Evolutionary conservation across 2,329 filamentous ascomycete genomes (phyloP), one percentile per base, ranked within the genome.

Genomic region (Epicoccum sorghinum): DNA sequence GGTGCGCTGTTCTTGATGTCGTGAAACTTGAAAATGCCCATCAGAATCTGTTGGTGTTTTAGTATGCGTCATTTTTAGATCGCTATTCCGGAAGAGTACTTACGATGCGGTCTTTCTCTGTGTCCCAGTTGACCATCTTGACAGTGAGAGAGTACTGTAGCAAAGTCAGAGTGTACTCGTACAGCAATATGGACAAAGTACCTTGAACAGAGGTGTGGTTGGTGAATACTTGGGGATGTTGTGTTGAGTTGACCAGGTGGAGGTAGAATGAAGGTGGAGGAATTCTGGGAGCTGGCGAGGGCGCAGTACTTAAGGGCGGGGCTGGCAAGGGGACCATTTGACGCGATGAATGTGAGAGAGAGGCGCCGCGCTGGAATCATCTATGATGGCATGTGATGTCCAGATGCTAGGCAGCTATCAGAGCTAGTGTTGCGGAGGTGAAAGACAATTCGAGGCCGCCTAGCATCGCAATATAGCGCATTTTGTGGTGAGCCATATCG

Each of bases 301-400:
- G 10, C 10, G 18, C 14, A 7, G 14, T 9, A 12, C 36, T 41
- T 41, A 25, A 42, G 27, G 2, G 18, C 10, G 30, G 52, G 35
- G 23, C 27, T 24, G 4, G 40, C 14, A 3, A 12, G 32, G 41
- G 51, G 14, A 12, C 5, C 24, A 5, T 5, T 44, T 36, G 29
- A 35, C 38, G 24, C 32, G 22, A 47, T 55, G 52, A 55, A 51
- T 37, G 47, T 50, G 47, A 55, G 38, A 50, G 37, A 47, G 25
- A 42, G 52, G 52, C 47, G 35, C 13, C 14, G 22, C 5, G 10
- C 36, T 35, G 42, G 47, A 9, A 33, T 37, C 33, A 1, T 18
- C 29, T 9, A 42, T 45, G 47, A 8, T 22, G 24, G 25, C 22
- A 39, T 7, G 8, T 12, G 25, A 7, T 6, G 14, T 1, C 23